phyloP scores from a whole-genome alignment of 2,329 filamentous ascomycete genomes.

The Cladosporium colombiae region DNA sequence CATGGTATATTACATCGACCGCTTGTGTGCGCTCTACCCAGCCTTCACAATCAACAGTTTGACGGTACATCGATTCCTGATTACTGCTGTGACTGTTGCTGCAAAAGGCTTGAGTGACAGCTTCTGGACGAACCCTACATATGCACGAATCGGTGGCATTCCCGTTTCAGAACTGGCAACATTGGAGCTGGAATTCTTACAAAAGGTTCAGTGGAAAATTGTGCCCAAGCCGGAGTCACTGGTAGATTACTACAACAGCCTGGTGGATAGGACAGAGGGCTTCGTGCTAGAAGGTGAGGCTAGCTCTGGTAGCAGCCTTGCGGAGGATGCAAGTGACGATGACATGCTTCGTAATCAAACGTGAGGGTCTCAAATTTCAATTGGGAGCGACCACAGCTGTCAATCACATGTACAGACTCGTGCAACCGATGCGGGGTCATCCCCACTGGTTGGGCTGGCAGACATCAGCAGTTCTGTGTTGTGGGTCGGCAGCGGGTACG shows the following conservation, averaged over 20 bases:
- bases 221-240: slow-evolving; percentile 92
- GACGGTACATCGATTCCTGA: slow-evolving; percentile 95
- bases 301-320: slow-evolving; percentile 12
- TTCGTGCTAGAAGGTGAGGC: slow-evolving; percentile 53
- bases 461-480: not conserved
- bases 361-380: not conserved
- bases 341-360: slow-evolving; percentile 13
- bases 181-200: slow-evolving; percentile 89
- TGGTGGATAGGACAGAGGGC: slow-evolving; percentile 69
- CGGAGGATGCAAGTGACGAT: slow-evolving; percentile 11
- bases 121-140: slow-evolving; percentile 98
- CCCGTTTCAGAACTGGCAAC: slow-evolving; percentile 86
- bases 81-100: slow-evolving; percentile 91
- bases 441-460: not conserved
- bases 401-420: not conserved
- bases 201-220: slow-evolving; percentile 92
- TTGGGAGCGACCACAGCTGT: not conserved
- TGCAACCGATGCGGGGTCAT: not conserved
- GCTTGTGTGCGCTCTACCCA: slow-evolving; percentile 85
- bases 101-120: slow-evolving; percentile 94
- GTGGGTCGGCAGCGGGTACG: not conserved
- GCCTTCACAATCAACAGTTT: slow-evolving; percentile 96
- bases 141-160: slow-evolving; percentile 90
- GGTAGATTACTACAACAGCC: slow-evolving; percentile 86
- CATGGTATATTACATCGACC: slow-evolving; percentile 99